Evolutionary conservation across 768 basidiomycete genomes (phyloP), one percentile per base, ranked within the genome.

Genomic region (Suillus weaverae): DNA sequence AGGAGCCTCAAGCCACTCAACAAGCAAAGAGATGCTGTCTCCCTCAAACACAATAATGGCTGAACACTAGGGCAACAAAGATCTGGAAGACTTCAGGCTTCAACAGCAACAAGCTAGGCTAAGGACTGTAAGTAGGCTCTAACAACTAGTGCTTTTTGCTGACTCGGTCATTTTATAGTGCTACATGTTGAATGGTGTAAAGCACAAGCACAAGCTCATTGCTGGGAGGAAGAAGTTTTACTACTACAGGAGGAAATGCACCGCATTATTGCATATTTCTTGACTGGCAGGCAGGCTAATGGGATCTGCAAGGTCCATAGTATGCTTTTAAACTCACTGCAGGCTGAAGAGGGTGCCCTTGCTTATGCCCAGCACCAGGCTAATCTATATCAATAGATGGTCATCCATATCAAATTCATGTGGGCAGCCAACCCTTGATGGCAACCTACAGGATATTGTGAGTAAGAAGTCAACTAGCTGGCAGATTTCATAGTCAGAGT

Each of bases 181-280:
- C 38, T 38, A 38, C 4, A 13, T 14, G 13, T 43, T 39, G 64
- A 65, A 48, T 65, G 64, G 64, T 60, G 60, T 46, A 65, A 60
- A 33, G 60, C 60, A 7, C 16, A 50, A 22, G 66, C 38, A 13
- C 13, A 4, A 38, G 38, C 38, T 38, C 38, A 38, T 38, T 64
- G 18, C 6, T 67, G 64, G 66, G 38, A 32, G 30, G 66, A 67
- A 60, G 66, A 67, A 44, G 64, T 65, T 9, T 22, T 51, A 18
- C 50, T 65, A 26, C 60, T 67, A 4, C 43, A 59, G 22, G 66
- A 67, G 64, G 66, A 67, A 43, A 65, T 65, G 64, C 18, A 50
- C 20, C 26, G 60, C 14, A 43, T 67, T 6, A 5, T 66, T 26
- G 64, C 41, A n/a, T n/a, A 22, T 66, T 64, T 54, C 44, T 66